Conservation (phyloP, 108 stramenopile species). For the Mediolabrus comicus region DNA sequence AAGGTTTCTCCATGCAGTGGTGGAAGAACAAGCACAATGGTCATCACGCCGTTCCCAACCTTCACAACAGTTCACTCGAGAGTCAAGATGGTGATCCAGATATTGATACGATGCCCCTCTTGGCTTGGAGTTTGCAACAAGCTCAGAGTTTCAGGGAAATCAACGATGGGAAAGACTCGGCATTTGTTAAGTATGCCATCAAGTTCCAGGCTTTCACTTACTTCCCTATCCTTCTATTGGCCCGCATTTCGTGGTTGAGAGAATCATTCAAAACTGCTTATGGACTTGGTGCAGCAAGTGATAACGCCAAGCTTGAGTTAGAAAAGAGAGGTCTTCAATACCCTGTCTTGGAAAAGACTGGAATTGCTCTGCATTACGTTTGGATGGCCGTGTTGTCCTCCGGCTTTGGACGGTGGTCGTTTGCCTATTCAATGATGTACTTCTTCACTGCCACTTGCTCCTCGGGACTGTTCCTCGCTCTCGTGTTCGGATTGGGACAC, state of each 20-base stretch:
- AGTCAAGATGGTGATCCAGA: constrained; percentile 92
- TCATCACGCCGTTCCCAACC: constrained; percentile 98
- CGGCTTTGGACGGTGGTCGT: constrained; percentile 76
- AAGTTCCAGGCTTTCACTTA: constrained; percentile 89
- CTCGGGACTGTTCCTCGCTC: constrained; percentile 93
- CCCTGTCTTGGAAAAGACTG: constrained; percentile 72
- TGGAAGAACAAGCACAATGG: constrained; percentile 99
- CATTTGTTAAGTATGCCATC: constrained; percentile 83
- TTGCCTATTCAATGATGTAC: constrained; percentile 57
- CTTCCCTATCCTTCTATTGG: constrained; percentile 96
- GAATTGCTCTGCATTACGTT: constrained; percentile 79
- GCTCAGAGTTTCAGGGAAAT: constrained; percentile 86
- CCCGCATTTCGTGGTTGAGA: constrained; percentile 94
- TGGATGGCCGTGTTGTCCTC: constrained; percentile 78
- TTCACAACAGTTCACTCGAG: constrained; percentile 81
- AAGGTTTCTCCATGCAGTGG: constrained; percentile 93
- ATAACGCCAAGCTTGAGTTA: constrained; percentile 82
- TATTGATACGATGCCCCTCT: constrained; percentile 98
- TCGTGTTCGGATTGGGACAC: constrained; percentile 99
- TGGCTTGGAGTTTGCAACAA: constrained; percentile 96
- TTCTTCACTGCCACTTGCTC: constrained; percentile 80
- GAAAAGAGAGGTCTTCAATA: constrained; percentile 80
- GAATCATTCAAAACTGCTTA: constrained; percentile 93
- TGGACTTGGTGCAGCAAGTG: constrained; percentile 80
- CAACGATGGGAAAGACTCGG: constrained; percentile 71